Conservation (phyloP, 1,284 basidiomycete genomes). For the Coniferiporia sulphurascens region DNA sequence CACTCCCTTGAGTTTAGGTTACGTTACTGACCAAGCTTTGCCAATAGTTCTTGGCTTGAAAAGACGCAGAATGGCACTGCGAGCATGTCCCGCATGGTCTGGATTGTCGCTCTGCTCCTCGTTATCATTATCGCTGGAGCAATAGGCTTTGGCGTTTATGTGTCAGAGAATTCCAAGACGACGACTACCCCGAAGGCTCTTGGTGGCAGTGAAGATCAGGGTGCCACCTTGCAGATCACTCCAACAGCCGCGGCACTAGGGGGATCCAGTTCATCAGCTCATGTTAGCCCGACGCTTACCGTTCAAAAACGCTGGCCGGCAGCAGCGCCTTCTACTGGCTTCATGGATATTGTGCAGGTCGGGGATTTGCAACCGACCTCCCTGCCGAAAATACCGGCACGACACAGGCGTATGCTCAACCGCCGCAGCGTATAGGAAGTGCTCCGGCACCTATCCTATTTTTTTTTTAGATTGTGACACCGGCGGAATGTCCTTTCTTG, state of each 20-base stretch:
- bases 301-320: slow-evolving; percentile 27
- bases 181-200: slow-evolving; percentile 54
- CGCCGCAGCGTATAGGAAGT: neutral
- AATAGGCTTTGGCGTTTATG: slow-evolving; percentile 55
- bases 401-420: neutral
- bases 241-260: slow-evolving; percentile 12
- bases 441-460: neutral
- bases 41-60: slow-evolving; percentile 55
- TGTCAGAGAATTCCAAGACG: slow-evolving; percentile 41
- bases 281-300: slow-evolving; percentile 45
- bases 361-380: neutral
- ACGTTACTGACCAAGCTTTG: slow-evolving; percentile 13
- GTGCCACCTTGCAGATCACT: slow-evolving; percentile 21
- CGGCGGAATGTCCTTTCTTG: neutral
- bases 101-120: slow-evolving; percentile 57
- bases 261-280: slow-evolving; percentile 16
- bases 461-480: neutral
- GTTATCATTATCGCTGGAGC: slow-evolving; percentile 51
- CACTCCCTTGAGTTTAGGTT: neutral
- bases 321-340: slow-evolving; percentile 1
- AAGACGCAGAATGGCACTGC: slow-evolving; percentile 51
- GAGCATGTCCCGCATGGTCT: slow-evolving; percentile 60
- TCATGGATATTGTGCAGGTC: neutral
- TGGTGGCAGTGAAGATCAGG: slow-evolving; percentile 60
- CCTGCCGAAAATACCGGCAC: neutral